Base-by-base conservation (phyloP, 2,329 filamentous ascomycete genomes). In the Hypoxylon sp. region DNA sequence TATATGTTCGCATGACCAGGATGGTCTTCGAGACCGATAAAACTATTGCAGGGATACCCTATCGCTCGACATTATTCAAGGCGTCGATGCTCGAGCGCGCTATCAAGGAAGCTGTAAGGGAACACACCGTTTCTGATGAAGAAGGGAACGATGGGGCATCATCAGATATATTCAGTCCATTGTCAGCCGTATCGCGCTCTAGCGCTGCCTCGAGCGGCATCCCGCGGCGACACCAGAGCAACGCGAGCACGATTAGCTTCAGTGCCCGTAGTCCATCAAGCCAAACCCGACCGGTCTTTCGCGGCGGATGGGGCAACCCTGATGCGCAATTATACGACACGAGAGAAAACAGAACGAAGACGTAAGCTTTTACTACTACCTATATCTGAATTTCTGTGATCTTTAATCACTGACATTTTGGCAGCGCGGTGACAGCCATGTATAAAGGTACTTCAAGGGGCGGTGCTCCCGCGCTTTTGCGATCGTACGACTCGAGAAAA, bases 21-120 rank as follows among this genome's bases (percentile, higher is more conserved):
- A 91, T 92, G 79, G 96, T 99, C 1, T 99, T 99, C 76, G 92
- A 98, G 82, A 98, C 96, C 4, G 96, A 99, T 83, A 99, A 99
- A 84, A 98, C 95, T 3, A 92, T 99, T 74, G 94, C 93, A 35
- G 96, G 96, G 10, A 97, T 99, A 65, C 96, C 96, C 0, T 98
- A 97, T 78, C 91, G 94, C 37, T 94, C 93, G 4, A 99, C 96
- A 0, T 82, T 99, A 29, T 99, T 98, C 88, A 99, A 99, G 82
- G 96, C 96, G 10, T 97, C 94, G 44, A 95, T 94, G 80, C 85
- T 99, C 51, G 95, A 99, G 80, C 94, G 98, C 73, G 95, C 94
- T 2, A 98, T 98, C 75, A 90, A 89, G 78, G 92, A 97, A 74
- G 94, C 92, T 72, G 95, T 98, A 5, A 85, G 91, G 65, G 93